Base-by-base conservation (phyloP, 805 yeast genomes). In the Starmerella bacillaris region DNA sequence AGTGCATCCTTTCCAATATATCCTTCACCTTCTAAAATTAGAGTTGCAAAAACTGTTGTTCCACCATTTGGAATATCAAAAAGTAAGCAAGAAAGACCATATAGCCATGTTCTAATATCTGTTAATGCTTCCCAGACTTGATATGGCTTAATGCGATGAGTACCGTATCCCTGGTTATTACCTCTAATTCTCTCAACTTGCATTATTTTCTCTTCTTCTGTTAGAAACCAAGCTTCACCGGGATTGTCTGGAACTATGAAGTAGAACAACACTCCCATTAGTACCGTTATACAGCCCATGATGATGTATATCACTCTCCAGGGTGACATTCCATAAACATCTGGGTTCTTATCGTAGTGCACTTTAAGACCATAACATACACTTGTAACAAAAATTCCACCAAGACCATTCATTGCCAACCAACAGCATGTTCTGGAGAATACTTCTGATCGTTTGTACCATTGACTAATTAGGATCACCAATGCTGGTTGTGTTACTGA, bases 271-370 rank as follows among this genome's bases (percentile, higher is more conserved):
- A 65, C 35, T 4, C 77, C 78, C 12, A 69, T 46, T 9, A 64
- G 47, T 5, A 72, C 51, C 2, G 80, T 73, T 37, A 70, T 60
- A 5, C 61, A 50, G 12, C 89, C 92, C 28, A 68, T 63, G 21
- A 74, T 58, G 33, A 77, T 55, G 49, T 65, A 77, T 3, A 73
- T 51, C 11, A 69, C 50, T 47, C 67, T 70, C 84, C 84, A 78
- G 3, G 74, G 60, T 72, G 53, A 19, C 58, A 34, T 26, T 22
- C 37, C 26, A 34, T 45, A 21, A 2, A 31, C 35, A 33, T 35
- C 33, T 35, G 38, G 17, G 11, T 30, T 36, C 4, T 29, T 20
- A 9, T 27, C 30, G 9, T 18, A 14, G 5, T 38, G 41, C n/a
- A 33, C 34, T 7, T 30, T 31, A 8, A 48, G 31, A 15, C 51